Evolutionary conservation across 441 rosid species (phyloP).

Genomic region (Melastoma candidum): DNA sequence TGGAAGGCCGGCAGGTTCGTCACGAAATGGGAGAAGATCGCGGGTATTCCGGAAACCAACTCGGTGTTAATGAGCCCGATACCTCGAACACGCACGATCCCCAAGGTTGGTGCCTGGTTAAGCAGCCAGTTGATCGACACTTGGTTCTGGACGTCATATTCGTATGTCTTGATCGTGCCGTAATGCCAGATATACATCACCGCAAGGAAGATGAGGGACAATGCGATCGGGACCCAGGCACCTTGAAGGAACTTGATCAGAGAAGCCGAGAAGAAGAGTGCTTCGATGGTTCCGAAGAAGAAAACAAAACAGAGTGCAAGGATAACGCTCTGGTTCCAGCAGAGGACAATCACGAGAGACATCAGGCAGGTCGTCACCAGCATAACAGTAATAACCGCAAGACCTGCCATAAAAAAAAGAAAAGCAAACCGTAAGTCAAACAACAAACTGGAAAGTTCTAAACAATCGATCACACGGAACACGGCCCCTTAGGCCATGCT

Average conservation of each 20-base stretch:
- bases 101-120: constrained; percentile 62
- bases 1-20: constrained; percentile 97
- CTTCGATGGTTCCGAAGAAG: constrained; percentile 75
- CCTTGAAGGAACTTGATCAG: constrained; percentile 85
- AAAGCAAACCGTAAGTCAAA: background rate
- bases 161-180: constrained; percentile 68
- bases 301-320: constrained; percentile 55
- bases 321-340: constrained; percentile 77
- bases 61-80: constrained; percentile 84
- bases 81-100: constrained; percentile 80
- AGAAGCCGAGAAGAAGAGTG: constrained; percentile 89
- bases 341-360: constrained; percentile 83
- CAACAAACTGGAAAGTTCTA: background rate
- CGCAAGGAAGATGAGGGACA: constrained; percentile 56
- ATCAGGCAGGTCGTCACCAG: constrained; percentile 89
- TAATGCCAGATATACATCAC: constrained; percentile 86
- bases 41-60: constrained; percentile 85
- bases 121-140: constrained; percentile 86
- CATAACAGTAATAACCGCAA: constrained; percentile 98
- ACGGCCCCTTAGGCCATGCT: no score
- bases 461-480: background rate
- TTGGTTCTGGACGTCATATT: constrained; percentile 80
- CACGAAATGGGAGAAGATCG: constrained; percentile 91
- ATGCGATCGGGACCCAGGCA: constrained; percentile 94
- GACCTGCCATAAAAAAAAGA: constrained; percentile 35